phyloP scores from a whole-genome alignment of 2,329 filamentous ascomycete genomes.

The Aspergillus clavatus region DNA sequence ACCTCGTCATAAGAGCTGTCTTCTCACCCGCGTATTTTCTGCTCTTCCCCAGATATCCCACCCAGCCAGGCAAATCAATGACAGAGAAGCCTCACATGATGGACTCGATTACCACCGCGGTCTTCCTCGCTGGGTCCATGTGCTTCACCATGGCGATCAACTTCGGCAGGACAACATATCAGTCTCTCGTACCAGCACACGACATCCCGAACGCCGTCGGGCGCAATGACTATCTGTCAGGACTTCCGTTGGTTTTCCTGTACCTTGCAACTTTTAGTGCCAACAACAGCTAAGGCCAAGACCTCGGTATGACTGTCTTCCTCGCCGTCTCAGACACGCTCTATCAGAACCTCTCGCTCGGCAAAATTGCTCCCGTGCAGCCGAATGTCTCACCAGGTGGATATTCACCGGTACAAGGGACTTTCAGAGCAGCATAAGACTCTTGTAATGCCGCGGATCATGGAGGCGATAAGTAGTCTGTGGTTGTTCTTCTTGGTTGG shows the following conservation, averaged over 20 bases:
- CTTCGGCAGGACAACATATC: background rate
- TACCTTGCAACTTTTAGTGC: background rate
- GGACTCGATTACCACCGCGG: background rate
- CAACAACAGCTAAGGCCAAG: constrained; percentile 1
- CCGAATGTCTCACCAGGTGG: background rate
- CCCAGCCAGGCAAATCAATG: background rate
- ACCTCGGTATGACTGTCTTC: constrained; percentile 4
- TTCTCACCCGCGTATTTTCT: background rate
- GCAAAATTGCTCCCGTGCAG: constrained; percentile 1
- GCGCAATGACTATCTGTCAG: constrained; percentile 5
- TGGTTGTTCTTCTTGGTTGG: constrained; percentile 8
- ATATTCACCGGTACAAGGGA: background rate
- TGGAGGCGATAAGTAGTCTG: constrained; percentile 4
- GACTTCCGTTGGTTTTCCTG: background rate
- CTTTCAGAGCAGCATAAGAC: background rate
- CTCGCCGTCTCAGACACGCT: constrained; percentile 1
- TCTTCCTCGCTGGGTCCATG: background rate
- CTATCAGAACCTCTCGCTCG: constrained; percentile 4
- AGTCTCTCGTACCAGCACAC: constrained; percentile 4
- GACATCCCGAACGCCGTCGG: background rate
- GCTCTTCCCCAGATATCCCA: background rate
- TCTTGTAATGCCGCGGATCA: constrained; percentile 6
- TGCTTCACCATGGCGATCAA: background rate
- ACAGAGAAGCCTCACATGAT: background rate
- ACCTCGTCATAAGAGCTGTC: background rate